Percentiles rank a stretch among this genome's conserved stretches.
These are phyloP conservation scores for Aspergillus sparsus DNA, from an alignment of 495 filamentous ascomycete species.

Conservation along the genomic window DNA sequence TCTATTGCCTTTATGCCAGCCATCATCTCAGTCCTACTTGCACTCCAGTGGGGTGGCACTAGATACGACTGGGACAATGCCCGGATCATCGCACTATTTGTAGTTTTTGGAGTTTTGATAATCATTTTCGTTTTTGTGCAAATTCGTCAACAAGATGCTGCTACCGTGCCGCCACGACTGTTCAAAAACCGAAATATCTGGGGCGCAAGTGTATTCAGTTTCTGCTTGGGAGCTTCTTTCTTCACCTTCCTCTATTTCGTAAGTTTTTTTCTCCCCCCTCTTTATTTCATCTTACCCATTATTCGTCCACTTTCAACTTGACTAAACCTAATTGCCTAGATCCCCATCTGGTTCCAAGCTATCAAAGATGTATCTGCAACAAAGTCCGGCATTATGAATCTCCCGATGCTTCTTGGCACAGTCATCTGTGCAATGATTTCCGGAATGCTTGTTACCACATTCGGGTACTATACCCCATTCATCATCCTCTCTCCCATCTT, in stretches of 20 bases:
- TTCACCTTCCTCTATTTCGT: conserved; percentile 64
- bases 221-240: conserved; percentile 62
- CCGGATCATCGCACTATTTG: conserved; percentile 70
- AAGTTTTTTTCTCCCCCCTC: conserved; percentile 12
- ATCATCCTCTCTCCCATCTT: conserved; percentile 63
- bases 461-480: conserved; percentile 78
- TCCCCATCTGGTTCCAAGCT: conserved; percentile 90
- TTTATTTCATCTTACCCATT: not conserved
- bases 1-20: conserved; percentile 68
- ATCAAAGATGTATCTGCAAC: conserved; percentile 69
- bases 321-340: conserved; percentile 38
- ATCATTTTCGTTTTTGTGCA: conserved; percentile 65
- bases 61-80: conserved; percentile 64
- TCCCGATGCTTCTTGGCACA: conserved; percentile 69
- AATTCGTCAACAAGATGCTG: conserved; percentile 65
- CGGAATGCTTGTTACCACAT: conserved; percentile 59
- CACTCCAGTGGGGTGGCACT: conserved; percentile 83
- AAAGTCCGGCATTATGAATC: conserved; percentile 72
- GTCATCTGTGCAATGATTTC: conserved; percentile 62
- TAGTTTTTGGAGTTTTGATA: conserved; percentile 68
- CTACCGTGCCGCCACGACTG: conserved; percentile 74
- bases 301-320: not conserved
- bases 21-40: conserved; percentile 72
- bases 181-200: conserved; percentile 71
- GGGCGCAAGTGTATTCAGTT: conserved; percentile 52